Base-by-base conservation (phyloP, 1,139 yeast species). In the Taphrina sp. region DNA sequence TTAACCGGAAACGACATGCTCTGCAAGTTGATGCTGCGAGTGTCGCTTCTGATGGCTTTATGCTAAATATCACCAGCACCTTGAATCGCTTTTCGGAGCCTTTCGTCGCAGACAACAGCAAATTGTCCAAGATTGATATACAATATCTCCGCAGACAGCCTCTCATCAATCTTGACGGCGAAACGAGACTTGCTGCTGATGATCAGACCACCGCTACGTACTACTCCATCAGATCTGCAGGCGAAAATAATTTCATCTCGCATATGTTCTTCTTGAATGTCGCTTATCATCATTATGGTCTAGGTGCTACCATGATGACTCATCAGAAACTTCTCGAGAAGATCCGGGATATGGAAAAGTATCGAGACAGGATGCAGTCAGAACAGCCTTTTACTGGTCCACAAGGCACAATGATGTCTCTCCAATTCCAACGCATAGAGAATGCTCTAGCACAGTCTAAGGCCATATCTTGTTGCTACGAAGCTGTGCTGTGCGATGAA, bases 1-100 rank as follows among this genome's bases (percentile, higher is more conserved):
- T 79, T 58, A 89, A 90, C 67, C 96, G 90, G 70, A 77, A 87
- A 64, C 80, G 97, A 70, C 78, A 86, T 63, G 96, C 96, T 46
- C 82, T 86, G 63, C 95, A 86, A 68, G 85, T 92, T 2, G 83
- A 85, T 64, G 77, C 79, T 5, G 72, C 76, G 17, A 78, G 80
- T 56, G 73, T 86, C 52, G 81, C 95, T 0, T 76, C 88, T 5
- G 90, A 90, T 71, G 92, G 90, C 0, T 77, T 92, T 60, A 85
- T 89, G 86, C 74, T 83, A 58, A 92, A 90, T 67, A 76, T 88
- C 20, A 74, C 92, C 0, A 67, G 81, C 56, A 73, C 90, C 1
- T 72, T 90, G 60, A 76, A 85, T 57, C 80, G 78, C 65, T 77
- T 94, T 59, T 82, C 95, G 43, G 80, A 82, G 65, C 98, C 98